These are phyloP conservation scores for Cruciata laevipes DNA, from an alignment of 257 asterid genomes.

Conservation along the genomic window DNA sequence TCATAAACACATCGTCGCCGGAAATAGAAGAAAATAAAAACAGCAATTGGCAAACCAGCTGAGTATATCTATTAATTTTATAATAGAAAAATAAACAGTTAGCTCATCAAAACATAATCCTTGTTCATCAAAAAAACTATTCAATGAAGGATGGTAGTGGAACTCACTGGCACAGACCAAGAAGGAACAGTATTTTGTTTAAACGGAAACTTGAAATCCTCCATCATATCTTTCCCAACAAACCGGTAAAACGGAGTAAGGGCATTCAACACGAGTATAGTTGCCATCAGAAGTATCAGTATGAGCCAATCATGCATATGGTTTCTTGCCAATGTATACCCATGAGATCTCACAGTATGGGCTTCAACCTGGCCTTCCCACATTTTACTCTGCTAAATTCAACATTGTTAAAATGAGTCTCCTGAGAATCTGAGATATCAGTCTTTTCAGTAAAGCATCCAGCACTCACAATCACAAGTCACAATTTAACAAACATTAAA, in stretches of 20 bases:
- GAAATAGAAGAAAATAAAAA: slow-evolving; percentile 57
- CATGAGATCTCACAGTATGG: slow-evolving; percentile 76
- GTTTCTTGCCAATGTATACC: slow-evolving; percentile 51
- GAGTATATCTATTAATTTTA: slow-evolving; percentile 40
- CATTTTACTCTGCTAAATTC: slow-evolving; percentile 46
- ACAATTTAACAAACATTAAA: not conserved
- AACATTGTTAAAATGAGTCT: slow-evolving; percentile 1
- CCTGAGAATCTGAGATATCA: not conserved
- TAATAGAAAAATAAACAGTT: not conserved
- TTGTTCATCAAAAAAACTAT: not conserved
- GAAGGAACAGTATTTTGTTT: slow-evolving; percentile 56
- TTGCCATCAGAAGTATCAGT: slow-evolving; percentile 45
- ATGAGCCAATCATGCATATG: slow-evolving; percentile 83
- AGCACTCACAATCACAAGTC: not conserved
- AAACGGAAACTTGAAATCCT: slow-evolving; percentile 66
- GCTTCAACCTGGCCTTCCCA: slow-evolving; percentile 43
- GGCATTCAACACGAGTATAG: slow-evolving; percentile 33
- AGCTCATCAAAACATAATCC: not conserved
- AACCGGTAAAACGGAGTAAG: slow-evolving; percentile 71
- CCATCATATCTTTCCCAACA: slow-evolving; percentile 89
- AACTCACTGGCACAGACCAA: slow-evolving; percentile 74
- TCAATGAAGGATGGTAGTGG: not conserved
- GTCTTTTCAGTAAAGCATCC: not conserved
- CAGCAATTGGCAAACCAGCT: slow-evolving; percentile 47
- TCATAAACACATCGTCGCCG: slow-evolving; percentile 72